Evolutionary conservation across 306 rosid genomes (phyloP).

Genomic region (Neltuma alba): DNA sequence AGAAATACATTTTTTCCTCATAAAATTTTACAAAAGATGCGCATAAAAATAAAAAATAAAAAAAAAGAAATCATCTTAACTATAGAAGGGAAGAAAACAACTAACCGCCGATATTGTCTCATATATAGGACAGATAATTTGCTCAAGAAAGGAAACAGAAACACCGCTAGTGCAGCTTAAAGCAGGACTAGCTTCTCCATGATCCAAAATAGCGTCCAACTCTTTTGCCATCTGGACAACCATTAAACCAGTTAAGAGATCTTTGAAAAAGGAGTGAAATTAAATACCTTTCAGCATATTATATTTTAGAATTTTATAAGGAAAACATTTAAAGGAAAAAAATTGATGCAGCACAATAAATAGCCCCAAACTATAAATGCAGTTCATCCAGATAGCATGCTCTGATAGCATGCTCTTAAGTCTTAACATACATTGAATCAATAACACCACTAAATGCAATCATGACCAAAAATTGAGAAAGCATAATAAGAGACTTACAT

Average conservation of each 20-base stretch:
- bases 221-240: conserved; percentile 89
- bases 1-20: not conserved
- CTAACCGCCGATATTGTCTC: conserved; percentile 52
- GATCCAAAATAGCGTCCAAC: conserved; percentile 88
- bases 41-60: conserved; percentile 2
- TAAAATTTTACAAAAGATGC: not conserved
- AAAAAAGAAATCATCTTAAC: conserved; percentile 19
- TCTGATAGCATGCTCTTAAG: not conserved
- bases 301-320: not conserved
- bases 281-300: not conserved
- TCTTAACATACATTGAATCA: not conserved
- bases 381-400: not conserved
- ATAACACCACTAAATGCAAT: conserved; percentile 1
- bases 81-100: conserved; percentile 29
- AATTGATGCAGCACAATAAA: not conserved
- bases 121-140: conserved; percentile 76
- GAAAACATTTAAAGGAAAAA: conserved; percentile 4
- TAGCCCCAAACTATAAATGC: not conserved
- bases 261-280: conserved; percentile 16
- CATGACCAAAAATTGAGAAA: conserved; percentile 3
- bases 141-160: conserved; percentile 72
- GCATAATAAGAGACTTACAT: conserved; percentile 59
- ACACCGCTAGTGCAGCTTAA: conserved; percentile 59
- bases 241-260: not conserved
- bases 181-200: conserved; percentile 70